phyloP scores from a whole-genome alignment of 2,329 filamentous ascomycete genomes.

The Diaporthe sp. region DNA sequence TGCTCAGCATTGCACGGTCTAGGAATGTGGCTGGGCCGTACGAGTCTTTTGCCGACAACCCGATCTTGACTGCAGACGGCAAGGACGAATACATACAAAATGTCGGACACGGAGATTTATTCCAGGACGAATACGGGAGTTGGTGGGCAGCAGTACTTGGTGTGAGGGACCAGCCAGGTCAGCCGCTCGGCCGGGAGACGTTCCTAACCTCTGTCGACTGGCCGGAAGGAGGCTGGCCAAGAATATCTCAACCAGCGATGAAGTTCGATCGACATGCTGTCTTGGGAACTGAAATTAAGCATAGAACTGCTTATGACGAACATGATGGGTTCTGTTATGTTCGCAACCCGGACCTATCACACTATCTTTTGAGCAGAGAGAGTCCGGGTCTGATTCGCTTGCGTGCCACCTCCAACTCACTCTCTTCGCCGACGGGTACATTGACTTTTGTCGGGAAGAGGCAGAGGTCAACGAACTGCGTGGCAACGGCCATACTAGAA shows the following conservation, averaged over 20 bases:
- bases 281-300: too few species aligned
- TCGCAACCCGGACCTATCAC: not conserved
- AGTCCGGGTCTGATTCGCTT: not conserved
- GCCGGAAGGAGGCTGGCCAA: not conserved
- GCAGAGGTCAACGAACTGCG: not conserved
- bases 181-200: not conserved
- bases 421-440: not conserved
- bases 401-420: not conserved
- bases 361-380: not conserved
- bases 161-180: not conserved
- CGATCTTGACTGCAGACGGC: constrained; percentile 54
- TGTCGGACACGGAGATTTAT: constrained; percentile 56
- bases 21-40: constrained; percentile 54
- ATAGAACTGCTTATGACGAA: not conserved
- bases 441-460: not conserved
- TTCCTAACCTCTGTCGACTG: not conserved
- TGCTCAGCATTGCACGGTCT: constrained; percentile 55
- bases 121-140: constrained; percentile 54
- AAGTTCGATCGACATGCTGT: not conserved
- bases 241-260: not conserved
- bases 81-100: constrained; percentile 53
- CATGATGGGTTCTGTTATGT: not conserved
- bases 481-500: not conserved
- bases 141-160: constrained; percentile 57
- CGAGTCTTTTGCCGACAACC: constrained; percentile 52